Evolutionary conservation across 345 rosid species (phyloP).

Genomic region (Carallia pectinifolia): DNA sequence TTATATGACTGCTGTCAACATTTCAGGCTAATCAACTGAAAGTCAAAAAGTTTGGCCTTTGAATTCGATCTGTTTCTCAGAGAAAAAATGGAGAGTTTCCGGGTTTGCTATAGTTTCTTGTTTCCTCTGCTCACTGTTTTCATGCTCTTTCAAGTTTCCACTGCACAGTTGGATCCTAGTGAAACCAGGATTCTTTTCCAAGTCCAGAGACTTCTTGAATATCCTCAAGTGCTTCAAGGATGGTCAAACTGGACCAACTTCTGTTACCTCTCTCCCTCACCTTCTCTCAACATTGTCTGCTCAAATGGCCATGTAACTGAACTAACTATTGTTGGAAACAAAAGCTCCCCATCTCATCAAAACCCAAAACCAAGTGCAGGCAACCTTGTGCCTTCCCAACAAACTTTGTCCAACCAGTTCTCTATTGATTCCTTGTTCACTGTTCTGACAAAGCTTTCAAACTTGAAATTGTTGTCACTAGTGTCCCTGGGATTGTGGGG

Average conservation of each 20-base stretch:
- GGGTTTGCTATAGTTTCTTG: slow-evolving; percentile 20
- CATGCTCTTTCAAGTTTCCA: slow-evolving; percentile 35
- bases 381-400: slow-evolving; percentile 27
- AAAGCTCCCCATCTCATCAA: slow-evolving; percentile 33
- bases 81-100: slow-evolving; percentile 29
- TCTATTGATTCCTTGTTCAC: slow-evolving; percentile 70
- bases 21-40: neutral
- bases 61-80: neutral
- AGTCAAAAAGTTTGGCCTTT: neutral
- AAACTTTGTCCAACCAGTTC: slow-evolving; percentile 46
- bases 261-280: slow-evolving; percentile 61
- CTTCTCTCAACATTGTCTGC: slow-evolving; percentile 61
- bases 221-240: slow-evolving; percentile 62
- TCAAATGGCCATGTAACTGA: slow-evolving; percentile 48
- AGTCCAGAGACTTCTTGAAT: slow-evolving; percentile 61
- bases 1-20: neutral
- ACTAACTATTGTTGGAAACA: slow-evolving; percentile 63
- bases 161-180: slow-evolving; percentile 46
- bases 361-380: slow-evolving; percentile 14
- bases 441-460: slow-evolving; percentile 58
- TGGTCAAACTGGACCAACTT: slow-evolving; percentile 79
- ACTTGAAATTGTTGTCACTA: slow-evolving; percentile 56
- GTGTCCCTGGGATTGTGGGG: slow-evolving; percentile 83
- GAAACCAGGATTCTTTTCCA: slow-evolving; percentile 58
- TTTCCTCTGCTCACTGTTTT: slow-evolving; percentile 23